phyloP scores from a whole-genome alignment of 1,284 basidiomycete genomes.

The Apiotrichum akiyoshidainum region DNA sequence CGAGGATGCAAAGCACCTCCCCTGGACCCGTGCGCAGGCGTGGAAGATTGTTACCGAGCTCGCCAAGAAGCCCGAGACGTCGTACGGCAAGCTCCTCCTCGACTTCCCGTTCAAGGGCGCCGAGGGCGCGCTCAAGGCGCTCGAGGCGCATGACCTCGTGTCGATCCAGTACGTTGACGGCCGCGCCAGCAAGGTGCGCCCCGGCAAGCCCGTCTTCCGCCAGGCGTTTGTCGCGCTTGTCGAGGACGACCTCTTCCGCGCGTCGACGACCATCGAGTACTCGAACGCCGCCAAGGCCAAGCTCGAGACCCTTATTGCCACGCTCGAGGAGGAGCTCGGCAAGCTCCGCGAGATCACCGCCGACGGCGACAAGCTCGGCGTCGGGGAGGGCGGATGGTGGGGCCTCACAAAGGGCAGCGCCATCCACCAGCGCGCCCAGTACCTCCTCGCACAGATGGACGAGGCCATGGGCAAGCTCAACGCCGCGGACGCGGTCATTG shows the following conservation, averaged over 20 bases:
- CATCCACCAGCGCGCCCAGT: conserved; percentile 62
- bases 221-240: conserved; percentile 80
- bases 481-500: conserved; percentile 65
- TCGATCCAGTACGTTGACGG: conserved; percentile 72
- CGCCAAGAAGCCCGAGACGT: conserved; percentile 66
- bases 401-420: conserved; percentile 56
- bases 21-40: conserved; percentile 83
- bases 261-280: conserved; percentile 74
- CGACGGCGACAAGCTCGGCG: conserved; percentile 40
- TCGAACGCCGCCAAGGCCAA: conserved; percentile 70
- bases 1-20: conserved; percentile 75
- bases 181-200: conserved; percentile 75
- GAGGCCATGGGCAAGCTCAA: conserved; percentile 66
- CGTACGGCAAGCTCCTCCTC: conserved; percentile 75
- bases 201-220: conserved; percentile 85
- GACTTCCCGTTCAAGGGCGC: conserved; percentile 90
- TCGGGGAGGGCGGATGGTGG: conserved; percentile 27
- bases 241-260: conserved; percentile 72
- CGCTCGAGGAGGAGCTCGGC: conserved; percentile 72
- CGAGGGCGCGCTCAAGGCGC: conserved; percentile 71
- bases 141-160: conserved; percentile 89
- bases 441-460: conserved; percentile 71
- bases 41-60: conserved; percentile 80
- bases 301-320: conserved; percentile 64
- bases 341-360: conserved; percentile 61